A percentile compares a stretch with the other conserved stretches of the same genome.
Evolutionary conservation across 2,329 filamentous ascomycete genomes (phyloP).

Genomic region (Fusarium mundagurra): DNA sequence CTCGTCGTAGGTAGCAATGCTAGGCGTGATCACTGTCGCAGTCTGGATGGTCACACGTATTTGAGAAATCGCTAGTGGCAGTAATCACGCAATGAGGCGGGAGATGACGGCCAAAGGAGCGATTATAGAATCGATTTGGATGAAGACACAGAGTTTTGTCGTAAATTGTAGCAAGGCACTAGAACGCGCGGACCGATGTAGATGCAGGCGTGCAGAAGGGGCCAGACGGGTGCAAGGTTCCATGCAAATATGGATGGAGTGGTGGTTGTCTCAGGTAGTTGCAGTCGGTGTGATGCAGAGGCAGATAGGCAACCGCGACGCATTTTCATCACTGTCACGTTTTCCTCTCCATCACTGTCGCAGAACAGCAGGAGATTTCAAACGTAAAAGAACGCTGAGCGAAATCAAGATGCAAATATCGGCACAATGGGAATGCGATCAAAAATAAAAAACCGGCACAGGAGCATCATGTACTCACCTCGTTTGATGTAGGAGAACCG

Average conservation of each 20-base stretch:
- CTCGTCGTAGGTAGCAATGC: conserved; percentile 16
- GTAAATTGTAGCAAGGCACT: conserved; percentile 20
- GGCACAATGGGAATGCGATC: conserved; percentile 6
- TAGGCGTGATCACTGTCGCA: conserved; percentile 28
- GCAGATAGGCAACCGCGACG: conserved; percentile 14
- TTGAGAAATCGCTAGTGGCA: conserved; percentile 33
- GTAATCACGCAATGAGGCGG: conserved; percentile 38
- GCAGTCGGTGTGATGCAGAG: conserved; percentile 18
- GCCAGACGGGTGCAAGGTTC: conserved; percentile 2
- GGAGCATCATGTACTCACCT: conserved; percentile 38
- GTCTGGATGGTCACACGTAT: conserved; percentile 38
- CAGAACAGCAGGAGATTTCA: conserved; percentile 4
- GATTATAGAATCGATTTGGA: conserved; percentile 9
- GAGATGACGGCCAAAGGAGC: conserved; percentile 20
- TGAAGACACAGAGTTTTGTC: conserved; percentile 21
- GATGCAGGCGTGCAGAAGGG: conserved; percentile 9
- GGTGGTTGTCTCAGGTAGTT: conserved; percentile 13
- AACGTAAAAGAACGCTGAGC: neutral
- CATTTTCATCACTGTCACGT: conserved; percentile 21
- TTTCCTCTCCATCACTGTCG: conserved; percentile 3
- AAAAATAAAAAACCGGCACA: conserved; percentile 10
- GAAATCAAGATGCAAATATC: neutral
- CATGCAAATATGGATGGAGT: conserved; percentile 7
- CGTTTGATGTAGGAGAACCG: conserved; percentile 18
- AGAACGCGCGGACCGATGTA: conserved; percentile 1